Conservation (phyloP, 305 asterid species). For the Petunia hybrid region DNA sequence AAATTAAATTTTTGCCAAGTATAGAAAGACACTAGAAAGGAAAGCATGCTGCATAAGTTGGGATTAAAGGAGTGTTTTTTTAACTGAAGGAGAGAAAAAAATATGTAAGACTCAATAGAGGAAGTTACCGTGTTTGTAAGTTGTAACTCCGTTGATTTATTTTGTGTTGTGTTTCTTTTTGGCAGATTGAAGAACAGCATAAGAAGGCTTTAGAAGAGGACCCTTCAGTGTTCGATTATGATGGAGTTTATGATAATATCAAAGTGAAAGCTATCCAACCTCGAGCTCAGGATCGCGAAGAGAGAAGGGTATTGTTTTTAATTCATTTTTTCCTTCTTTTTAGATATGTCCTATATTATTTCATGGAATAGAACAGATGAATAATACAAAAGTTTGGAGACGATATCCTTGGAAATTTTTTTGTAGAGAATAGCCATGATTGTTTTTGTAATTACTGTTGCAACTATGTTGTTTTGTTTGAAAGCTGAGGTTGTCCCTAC, state of each 20-base stretch:
- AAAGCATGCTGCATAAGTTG: too few species aligned
- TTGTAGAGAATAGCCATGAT: not conserved
- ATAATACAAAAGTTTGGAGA: not conserved
- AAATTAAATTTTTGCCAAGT: too few species aligned
- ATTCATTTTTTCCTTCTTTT: slow-evolving; percentile 25
- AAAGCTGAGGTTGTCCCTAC: too few species aligned
- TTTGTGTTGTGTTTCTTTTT: slow-evolving; percentile 5
- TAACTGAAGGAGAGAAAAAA: too few species aligned
- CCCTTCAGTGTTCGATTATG: slow-evolving; percentile 85
- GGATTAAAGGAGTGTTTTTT: too few species aligned
- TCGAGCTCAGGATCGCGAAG: slow-evolving; percentile 62
- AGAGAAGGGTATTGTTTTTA: slow-evolving; percentile 61
- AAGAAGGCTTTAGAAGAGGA: slow-evolving; percentile 94
- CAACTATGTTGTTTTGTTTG: not conserved
- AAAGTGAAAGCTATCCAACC: slow-evolving; percentile 82
- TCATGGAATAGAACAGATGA: not conserved
- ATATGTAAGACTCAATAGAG: not conserved
- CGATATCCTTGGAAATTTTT: not conserved
- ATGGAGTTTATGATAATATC: slow-evolving; percentile 89
- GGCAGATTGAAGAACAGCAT: slow-evolving; percentile 85
- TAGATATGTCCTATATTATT: not conserved
- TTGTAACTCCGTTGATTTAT: not conserved
- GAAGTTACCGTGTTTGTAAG: not conserved
- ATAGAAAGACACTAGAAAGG: too few species aligned
- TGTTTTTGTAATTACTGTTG: slow-evolving; percentile 10